Base-by-base conservation (phyloP, 495 filamentous ascomycete genomes). In the Podospora appendiculata region DNA sequence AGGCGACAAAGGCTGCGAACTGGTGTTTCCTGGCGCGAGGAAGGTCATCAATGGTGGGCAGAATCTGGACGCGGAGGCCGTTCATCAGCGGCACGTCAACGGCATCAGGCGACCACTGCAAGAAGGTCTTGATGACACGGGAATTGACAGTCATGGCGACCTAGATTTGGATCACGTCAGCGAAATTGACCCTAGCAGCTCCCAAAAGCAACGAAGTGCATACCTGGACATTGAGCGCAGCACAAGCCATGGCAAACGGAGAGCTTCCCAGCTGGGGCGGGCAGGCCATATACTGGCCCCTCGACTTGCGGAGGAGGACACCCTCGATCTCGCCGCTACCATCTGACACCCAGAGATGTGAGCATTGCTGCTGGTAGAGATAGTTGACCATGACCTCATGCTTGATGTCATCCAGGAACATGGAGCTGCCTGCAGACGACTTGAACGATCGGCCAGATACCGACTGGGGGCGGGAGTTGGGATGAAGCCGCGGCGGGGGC, bases 321-420 rank as follows among this genome's bases (percentile, higher is more conserved):
- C 87, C 87, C 62, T 90, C 86, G 17, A 82, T 65, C 56, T 84
- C 77, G 3, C 79, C 81, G 45, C 72, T 80, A 25, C 76, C 78
- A 55, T 87, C 82, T 34, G 78, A 79, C 10, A 88, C 79, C 87
- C 87, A 90, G 35, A 88, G 69, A 50, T 80, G 74, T 12, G 77
- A 74, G 48, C 81, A 85, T 65, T 88, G 85, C 61, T 89, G 86
- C 59, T 90, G 87, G 66, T 86, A 87, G 19, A 90, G 72, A 57
- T 85, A 89, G 60, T 86, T 89, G 40, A 85, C 86, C 86, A 90
- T 90, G 50, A 90, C 83, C 60, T 89, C 86, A 62, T 87, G 85
- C 61, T 87, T 89, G 62, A 90, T 87, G 55, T 89, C 85, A 51
- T 88, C 84, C 18, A 87, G 58, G 48, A 84, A 79, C 45, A 77